Evolutionary conservation across 164 flowering plant species (phyloP), one percentile per base, ranked within the genome.

Genomic region (Magnolia changhungtana): DNA sequence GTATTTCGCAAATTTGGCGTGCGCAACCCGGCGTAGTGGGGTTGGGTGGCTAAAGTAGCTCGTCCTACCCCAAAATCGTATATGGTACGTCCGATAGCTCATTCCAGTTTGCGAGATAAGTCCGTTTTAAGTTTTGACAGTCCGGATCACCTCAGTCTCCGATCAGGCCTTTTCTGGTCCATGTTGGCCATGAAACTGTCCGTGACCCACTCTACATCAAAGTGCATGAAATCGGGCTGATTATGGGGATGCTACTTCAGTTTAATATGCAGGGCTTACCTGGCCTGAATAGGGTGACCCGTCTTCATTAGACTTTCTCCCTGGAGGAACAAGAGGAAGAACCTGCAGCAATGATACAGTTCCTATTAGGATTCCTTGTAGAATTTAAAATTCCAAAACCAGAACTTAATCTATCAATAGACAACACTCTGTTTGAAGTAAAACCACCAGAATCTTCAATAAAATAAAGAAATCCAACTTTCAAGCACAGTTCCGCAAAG

Each of bases 251-350:
- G 8, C 23, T 16, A 24, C 10, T 73, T 61, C 68, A 27, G 75
- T 45, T 0, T 7, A 73, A 19, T 27, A 49, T 1, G 10, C 8
- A 45, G 24, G 23, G 19, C 9, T 78, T 77, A 93, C 99, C 97
- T 94, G 95, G 71, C 99, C 98, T 0, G 98, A 79, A 75, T 96
- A 96, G 2, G 98, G 99, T 0, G 97, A 94, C 61, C 99, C 99
- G 70, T 87, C 97, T 85, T 90, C 97, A 82, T 84, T 83, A 45
- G 87, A 90, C 77, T 87, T 92, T 80, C 95, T 87, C 16, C 96
- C 98, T 0, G 98, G 99, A 20, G 99, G 99, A 72, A 90, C 98
- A 77, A 94, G 97, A 69, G 99, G 97, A 78, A 94, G 97, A 82
- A 96, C 97, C 98, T 96, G 87, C 81, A 78, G 11, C 76, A 10